These are phyloP conservation scores for Orbilia blumenaviensis DNA, from an alignment of 2,329 filamentous ascomycete genomes.

Conservation along the genomic window DNA sequence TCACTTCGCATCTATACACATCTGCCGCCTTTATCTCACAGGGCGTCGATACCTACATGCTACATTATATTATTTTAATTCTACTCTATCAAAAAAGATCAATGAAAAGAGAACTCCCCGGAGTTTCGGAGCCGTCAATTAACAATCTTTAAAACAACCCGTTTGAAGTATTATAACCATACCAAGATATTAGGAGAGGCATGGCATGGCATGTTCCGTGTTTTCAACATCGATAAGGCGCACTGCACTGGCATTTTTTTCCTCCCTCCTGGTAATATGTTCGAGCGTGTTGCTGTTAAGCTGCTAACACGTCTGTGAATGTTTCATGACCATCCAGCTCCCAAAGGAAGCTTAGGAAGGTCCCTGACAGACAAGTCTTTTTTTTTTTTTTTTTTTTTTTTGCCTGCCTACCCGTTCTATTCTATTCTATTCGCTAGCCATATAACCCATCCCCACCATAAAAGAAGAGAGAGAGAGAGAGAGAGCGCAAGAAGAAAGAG, in stretches of 20 bases:
- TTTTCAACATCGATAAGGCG: background rate
- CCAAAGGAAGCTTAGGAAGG: constrained; percentile 7
- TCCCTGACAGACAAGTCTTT: background rate
- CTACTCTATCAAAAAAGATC: background rate
- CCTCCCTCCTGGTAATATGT: no score
- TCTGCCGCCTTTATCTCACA: background rate
- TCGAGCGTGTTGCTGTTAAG: background rate
- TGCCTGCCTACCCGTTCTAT: no score
- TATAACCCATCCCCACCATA: no score
- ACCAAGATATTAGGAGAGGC: background rate
- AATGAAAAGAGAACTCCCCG: background rate
- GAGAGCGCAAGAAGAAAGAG: background rate
- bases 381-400: background rate
- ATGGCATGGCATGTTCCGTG: background rate
- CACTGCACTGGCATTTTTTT: background rate
- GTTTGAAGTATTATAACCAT: background rate
- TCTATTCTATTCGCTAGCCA: no score
- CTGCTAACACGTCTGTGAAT: background rate
- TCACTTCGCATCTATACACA: background rate
- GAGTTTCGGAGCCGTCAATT: background rate
- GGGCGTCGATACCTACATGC: no score
- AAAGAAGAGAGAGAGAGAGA: background rate
- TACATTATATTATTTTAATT: no score
- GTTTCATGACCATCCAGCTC: constrained; percentile 1
- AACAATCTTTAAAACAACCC: background rate